Evolutionary conservation across 2,329 filamentous ascomycete species (phyloP).

Genomic region (Cucurbitaria berberidis): DNA sequence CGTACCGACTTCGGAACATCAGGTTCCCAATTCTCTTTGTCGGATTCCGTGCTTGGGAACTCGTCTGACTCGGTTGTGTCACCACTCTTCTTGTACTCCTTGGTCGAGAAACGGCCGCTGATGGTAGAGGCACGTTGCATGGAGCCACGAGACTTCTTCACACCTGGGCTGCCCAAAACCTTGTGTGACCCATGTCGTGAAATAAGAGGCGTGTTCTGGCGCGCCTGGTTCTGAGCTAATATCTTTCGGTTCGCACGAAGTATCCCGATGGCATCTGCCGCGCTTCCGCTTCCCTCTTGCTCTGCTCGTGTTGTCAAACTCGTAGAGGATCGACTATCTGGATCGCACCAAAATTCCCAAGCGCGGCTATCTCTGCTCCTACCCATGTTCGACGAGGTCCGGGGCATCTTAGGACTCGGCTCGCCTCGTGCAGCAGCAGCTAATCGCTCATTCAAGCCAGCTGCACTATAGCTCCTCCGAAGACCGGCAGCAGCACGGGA

Average conservation of each 20-base stretch:
- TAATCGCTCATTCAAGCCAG: slow-evolving; percentile 51
- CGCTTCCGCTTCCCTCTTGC: slow-evolving; percentile 79
- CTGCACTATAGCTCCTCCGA: slow-evolving; percentile 74
- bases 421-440: slow-evolving; percentile 34
- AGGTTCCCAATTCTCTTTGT: slow-evolving; percentile 92
- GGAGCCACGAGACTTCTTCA: slow-evolving; percentile 43
- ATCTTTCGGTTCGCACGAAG: slow-evolving; percentile 70
- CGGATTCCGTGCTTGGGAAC: slow-evolving; percentile 73
- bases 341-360: slow-evolving; percentile 91
- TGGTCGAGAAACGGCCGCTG: slow-evolving; percentile 43
- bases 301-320: slow-evolving; percentile 82
- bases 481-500: slow-evolving; percentile 58
- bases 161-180: slow-evolving; percentile 39
- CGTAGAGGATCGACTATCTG: slow-evolving; percentile 69
- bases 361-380: slow-evolving; percentile 84
- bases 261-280: slow-evolving; percentile 80
- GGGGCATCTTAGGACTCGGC: slow-evolving; percentile 44
- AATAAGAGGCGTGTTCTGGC: slow-evolving; percentile 65
- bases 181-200: slow-evolving; percentile 37
- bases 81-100: slow-evolving; percentile 28
- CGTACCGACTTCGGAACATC: slow-evolving; percentile 41
- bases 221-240: slow-evolving; percentile 62
- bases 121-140: slow-evolving; percentile 47
- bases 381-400: slow-evolving; percentile 65
- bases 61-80: slow-evolving; percentile 52